These are phyloP conservation scores for Ceratopteris richardii DNA, from an alignment of 75 land plant species.

Conservation along the genomic window DNA sequence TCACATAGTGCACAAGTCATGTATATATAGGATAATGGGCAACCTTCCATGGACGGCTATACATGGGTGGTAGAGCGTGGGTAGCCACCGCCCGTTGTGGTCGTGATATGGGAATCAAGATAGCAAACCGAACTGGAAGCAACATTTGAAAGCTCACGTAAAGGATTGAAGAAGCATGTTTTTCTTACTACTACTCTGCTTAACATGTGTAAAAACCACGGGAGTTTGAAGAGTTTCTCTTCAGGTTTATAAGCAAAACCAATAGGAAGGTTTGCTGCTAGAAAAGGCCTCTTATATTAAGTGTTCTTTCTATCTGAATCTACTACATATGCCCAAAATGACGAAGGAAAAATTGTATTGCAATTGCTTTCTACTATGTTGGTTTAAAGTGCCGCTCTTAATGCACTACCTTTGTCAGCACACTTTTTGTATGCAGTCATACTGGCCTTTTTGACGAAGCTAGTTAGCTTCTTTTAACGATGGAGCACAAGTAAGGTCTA, in stretches of 20 bases:
- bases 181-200: no score
- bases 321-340: constrained; percentile 31
- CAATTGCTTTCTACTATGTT: not conserved
- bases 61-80: no score
- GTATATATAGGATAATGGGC: no score
- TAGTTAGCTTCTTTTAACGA: constrained; percentile 11
- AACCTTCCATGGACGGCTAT: no score
- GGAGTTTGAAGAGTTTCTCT: constrained; percentile 13
- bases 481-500: constrained; percentile 15
- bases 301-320: constrained; percentile 17
- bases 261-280: constrained; percentile 5
- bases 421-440: constrained; percentile 35
- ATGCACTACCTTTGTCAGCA: constrained; percentile 14
- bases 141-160: no score
- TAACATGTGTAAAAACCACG: no score
- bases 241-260: constrained; percentile 9
- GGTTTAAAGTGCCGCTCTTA: constrained; percentile 2
- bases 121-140: no score
- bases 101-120: no score
- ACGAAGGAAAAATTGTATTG: not conserved
- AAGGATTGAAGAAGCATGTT: no score
- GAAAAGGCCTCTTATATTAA: constrained; percentile 9
- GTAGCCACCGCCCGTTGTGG: no score
- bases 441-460: constrained; percentile 36
- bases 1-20: no score